A percentile compares a stretch with the other conserved stretches of the same genome.
Conservation (phyloP, 2,329 filamentous ascomycete species). For the Exophiala sp. region DNA sequence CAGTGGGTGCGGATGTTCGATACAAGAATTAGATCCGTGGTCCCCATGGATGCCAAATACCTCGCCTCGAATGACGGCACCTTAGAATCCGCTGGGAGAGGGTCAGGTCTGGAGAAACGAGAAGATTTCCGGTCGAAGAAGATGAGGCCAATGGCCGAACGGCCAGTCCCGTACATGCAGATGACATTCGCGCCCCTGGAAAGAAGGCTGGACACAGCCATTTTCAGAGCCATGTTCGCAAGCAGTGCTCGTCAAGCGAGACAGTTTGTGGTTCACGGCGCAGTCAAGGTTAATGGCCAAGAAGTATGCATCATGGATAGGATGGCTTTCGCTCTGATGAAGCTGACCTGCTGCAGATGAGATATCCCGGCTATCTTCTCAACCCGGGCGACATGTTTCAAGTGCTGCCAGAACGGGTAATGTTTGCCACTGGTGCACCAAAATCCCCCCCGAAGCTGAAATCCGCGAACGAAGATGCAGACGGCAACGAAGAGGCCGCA, state of each 20-base stretch:
- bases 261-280: constrained; percentile 88
- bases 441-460: constrained; percentile 44
- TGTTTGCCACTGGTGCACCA: constrained; percentile 75
- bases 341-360: constrained; percentile 60
- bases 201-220: constrained; percentile 83
- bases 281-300: constrained; percentile 92
- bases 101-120: constrained; percentile 57
- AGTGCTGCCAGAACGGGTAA: constrained; percentile 79
- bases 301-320: constrained; percentile 55
- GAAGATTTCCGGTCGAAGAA: constrained; percentile 5
- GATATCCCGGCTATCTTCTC: constrained; percentile 82
- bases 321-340: background rate
- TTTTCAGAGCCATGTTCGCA: constrained; percentile 89
- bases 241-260: constrained; percentile 88
- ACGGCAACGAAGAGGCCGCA: constrained; percentile 24
- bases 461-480: constrained; percentile 16
- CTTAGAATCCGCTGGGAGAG: constrained; percentile 74
- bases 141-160: constrained; percentile 16
- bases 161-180: constrained; percentile 72
- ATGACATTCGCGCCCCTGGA: constrained; percentile 94
- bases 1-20: constrained; percentile 94
- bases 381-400: constrained; percentile 99
- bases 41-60: constrained; percentile 75
- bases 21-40: constrained; percentile 70
- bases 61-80: constrained; percentile 77